These are phyloP conservation scores for Phalaenopsis aphrodite DNA, from an alignment of 106 monocot genomes.

Conservation along the genomic window DNA sequence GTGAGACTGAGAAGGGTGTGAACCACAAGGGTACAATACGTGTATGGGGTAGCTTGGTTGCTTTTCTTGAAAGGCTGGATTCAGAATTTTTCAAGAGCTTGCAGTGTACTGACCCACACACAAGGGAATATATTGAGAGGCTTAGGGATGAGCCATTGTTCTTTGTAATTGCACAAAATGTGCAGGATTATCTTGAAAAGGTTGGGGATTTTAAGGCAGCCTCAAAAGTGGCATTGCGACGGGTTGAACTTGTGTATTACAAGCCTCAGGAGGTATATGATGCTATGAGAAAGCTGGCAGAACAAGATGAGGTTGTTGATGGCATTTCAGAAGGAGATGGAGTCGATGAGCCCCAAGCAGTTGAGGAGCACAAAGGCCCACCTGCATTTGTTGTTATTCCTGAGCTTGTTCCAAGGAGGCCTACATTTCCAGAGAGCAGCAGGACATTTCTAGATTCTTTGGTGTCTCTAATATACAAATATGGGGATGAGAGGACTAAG, in stretches of 20 bases:
- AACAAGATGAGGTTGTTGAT: constrained; percentile 18
- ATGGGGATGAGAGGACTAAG: constrained; percentile 96
- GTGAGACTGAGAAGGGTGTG: constrained; percentile 71
- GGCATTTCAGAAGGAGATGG: constrained; percentile 28
- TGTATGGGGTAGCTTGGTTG: constrained; percentile 80
- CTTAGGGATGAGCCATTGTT: constrained; percentile 88
- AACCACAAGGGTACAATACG: constrained; percentile 62
- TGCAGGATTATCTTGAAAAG: constrained; percentile 71
- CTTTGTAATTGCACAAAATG: constrained; percentile 70
- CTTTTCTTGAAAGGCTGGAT: constrained; percentile 77
- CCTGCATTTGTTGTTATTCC: constrained; percentile 67
- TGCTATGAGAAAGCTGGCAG: constrained; percentile 85
- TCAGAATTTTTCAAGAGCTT: constrained; percentile 91
- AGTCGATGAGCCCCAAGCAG: constrained; percentile 21
- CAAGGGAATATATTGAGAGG: constrained; percentile 81
- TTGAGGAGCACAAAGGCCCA: constrained; percentile 45
- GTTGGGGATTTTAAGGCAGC: constrained; percentile 69
- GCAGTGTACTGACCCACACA: constrained; percentile 91
- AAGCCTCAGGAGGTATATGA: constrained; percentile 97
- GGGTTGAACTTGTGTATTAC: constrained; percentile 82
- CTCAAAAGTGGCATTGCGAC: constrained; percentile 63
- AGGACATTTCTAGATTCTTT: constrained; percentile 65
- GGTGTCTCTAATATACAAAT: constrained; percentile 75
- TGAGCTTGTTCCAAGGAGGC: constrained; percentile 67
- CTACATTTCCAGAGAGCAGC: constrained; percentile 85